phyloP scores from a whole-genome alignment of 345 rosid species.

The Bruguiera sexangula region DNA sequence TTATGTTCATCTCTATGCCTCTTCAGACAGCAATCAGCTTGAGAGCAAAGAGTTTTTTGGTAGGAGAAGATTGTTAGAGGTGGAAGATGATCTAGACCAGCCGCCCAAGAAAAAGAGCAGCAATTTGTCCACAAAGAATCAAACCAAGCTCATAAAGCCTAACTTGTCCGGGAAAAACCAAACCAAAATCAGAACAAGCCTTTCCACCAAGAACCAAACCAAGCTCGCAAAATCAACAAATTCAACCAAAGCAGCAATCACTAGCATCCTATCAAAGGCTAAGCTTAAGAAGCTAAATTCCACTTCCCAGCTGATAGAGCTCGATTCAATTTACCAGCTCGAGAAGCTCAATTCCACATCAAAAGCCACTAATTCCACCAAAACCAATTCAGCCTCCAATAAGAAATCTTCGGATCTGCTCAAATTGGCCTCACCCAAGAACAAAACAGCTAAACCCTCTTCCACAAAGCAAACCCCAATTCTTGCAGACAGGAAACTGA shows the following conservation, averaged over 20 bases:
- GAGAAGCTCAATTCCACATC: conserved; percentile 39
- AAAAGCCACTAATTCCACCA: conserved; percentile 45
- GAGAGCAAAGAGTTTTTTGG: conserved; percentile 31
- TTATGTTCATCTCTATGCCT: conserved; percentile 28
- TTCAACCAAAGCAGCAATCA: conserved; percentile 34
- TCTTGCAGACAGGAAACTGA: conserved; percentile 27
- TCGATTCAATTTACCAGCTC: conserved; percentile 38
- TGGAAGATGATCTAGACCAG: conserved; percentile 26
- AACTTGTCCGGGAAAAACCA: conserved; percentile 39
- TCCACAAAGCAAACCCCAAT: conserved; percentile 22
- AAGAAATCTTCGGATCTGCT: conserved; percentile 54
- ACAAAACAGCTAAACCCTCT: conserved; percentile 51
- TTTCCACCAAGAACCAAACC: conserved; percentile 49
- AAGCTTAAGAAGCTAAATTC: conserved; percentile 34
- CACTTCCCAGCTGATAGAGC: conserved; percentile 22
- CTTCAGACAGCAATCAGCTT: conserved; percentile 29
- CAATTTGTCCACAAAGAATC: conserved; percentile 38
- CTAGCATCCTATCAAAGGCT: conserved; percentile 19
- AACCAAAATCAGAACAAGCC: conserved; percentile 37
- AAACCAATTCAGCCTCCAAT: conserved; percentile 19
- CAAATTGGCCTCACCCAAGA: conserved; percentile 44
- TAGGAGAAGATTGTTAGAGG: conserved; percentile 38
- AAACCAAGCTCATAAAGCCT: conserved; percentile 41
- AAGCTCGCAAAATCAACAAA: conserved; percentile 45
- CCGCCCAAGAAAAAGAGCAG: conserved; percentile 44